Conservation (phyloP, 352 stramenopile species). For the Phytophthora pisi region DNA sequence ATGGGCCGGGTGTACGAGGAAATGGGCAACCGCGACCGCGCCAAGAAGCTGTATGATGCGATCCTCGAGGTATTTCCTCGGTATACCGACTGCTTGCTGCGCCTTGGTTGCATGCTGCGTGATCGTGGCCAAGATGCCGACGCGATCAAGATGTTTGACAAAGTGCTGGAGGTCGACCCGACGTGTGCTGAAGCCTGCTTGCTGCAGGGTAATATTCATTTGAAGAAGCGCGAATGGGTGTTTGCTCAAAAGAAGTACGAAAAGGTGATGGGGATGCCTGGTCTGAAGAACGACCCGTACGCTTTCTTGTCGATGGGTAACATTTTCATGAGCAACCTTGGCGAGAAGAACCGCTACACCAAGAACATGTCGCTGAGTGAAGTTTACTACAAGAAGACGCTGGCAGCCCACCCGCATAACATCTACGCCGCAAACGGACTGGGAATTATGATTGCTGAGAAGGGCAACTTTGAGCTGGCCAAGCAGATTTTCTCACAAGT, state of each 20-base stretch:
- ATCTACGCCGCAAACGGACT: slow-evolving; percentile 97
- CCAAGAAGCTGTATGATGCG: slow-evolving; percentile 93
- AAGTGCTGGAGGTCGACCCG: slow-evolving; percentile 91
- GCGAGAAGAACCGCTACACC: slow-evolving; percentile 94
- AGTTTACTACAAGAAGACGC: slow-evolving; percentile 97
- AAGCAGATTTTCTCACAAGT: slow-evolving; percentile 98
- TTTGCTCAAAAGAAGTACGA: slow-evolving; percentile 95
- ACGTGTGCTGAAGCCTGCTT: slow-evolving; percentile 93
- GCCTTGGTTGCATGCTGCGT: slow-evolving; percentile 93
- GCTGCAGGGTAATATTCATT: slow-evolving; percentile 96
- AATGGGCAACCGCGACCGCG: slow-evolving; percentile 88
- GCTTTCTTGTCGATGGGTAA: slow-evolving; percentile 97
- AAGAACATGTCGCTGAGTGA: slow-evolving; percentile 96
- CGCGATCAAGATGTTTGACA: slow-evolving; percentile 92
- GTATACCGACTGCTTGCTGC: slow-evolving; percentile 95
- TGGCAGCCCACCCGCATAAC: slow-evolving; percentile 93
- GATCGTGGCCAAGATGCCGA: slow-evolving; percentile 93
- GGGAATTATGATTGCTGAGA: slow-evolving; percentile 97
- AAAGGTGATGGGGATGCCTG: slow-evolving; percentile 94
- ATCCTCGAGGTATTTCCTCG: slow-evolving; percentile 93
- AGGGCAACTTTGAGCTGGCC: slow-evolving; percentile 95
- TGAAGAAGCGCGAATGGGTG: slow-evolving; percentile 95
- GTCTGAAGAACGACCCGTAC: slow-evolving; percentile 96
- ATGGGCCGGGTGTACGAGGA: slow-evolving; percentile 95
- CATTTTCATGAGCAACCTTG: slow-evolving; percentile 98